Base-by-base conservation (phyloP, 1,139 yeast species). In the Zygosaccharomyces sapae region DNA sequence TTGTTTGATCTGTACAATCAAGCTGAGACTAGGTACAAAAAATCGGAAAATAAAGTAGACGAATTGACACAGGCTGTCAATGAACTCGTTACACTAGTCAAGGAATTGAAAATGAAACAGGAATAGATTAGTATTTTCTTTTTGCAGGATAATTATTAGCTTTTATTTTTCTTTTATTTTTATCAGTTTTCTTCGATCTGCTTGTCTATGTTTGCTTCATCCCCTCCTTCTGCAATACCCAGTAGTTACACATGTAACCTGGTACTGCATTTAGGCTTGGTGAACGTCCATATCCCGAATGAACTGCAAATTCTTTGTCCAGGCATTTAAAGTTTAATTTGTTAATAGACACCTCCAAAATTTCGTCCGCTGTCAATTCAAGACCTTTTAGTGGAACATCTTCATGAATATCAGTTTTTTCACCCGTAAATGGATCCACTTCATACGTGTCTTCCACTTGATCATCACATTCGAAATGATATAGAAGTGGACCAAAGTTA, bases 401-500 rank as follows among this genome's bases (percentile, higher is more conserved):
- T 4, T 43, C n/a, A 19, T 38, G 20, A 3, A 43, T 31, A 9
- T 35, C 46, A 9, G 36, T 37, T 3, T 39, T 29, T 13, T 46
- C 46, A 10, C 55, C 55, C 2, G 55, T 48, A 30, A 29, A 44
- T 2, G 43, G 50, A 31, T 55, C 50, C 5, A 47, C 45, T 18
- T 54, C 55, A 20, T 29, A 44, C 5, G 45, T 45, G 5, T 45
- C 41, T 24, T 53, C 55, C 12, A 56, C 27, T 51, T 61, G 53
- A 20, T 64, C 66, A 43, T 76, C 79, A 46, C 78, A 79, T 58
- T 86, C 96, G 61, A 78, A 83, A 65, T 89, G 96, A 94, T 96
- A 88, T 44, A 85, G 67, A 24, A 88, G 68, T 0, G 96, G 96
- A 0, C 96, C 97, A 57, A 83, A 79, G 63, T 89, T 89, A 47